These are phyloP conservation scores for Sechiopsis laciniata DNA, from an alignment of 306 rosid species.

Conservation along the genomic window DNA sequence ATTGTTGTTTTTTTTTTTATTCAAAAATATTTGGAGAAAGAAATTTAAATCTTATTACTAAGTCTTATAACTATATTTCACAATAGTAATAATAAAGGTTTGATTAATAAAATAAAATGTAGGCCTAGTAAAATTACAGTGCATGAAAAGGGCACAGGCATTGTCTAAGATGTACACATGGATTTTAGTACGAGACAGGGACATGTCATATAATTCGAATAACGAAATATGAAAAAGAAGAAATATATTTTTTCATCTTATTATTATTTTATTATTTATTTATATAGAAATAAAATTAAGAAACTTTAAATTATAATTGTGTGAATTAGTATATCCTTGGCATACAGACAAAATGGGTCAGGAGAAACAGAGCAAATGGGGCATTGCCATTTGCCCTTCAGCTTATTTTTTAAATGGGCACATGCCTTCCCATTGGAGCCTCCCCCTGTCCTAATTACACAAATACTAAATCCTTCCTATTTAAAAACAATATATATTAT, in stretches of 20 bases:
- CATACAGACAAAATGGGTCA: slow-evolving; percentile 25
- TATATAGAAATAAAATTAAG: too few species aligned
- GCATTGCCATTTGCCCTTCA: neutral
- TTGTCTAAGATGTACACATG: neutral
- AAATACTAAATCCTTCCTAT: neutral
- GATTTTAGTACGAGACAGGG: slow-evolving; percentile 18
- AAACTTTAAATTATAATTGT: neutral
- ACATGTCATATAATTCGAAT: slow-evolving; percentile 7
- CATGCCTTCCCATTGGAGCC: slow-evolving; percentile 9
- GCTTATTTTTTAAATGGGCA: neutral
- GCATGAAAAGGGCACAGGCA: neutral
- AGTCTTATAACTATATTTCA: too few species aligned
- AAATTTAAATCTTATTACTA: too few species aligned
- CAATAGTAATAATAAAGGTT: too few species aligned
- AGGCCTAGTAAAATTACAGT: neutral
- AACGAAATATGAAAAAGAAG: too few species aligned
- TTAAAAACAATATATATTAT: too few species aligned
- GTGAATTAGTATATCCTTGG: neutral
- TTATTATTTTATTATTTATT: too few species aligned
- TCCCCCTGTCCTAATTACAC: neutral
- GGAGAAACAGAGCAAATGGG: slow-evolving; percentile 34
- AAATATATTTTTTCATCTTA: too few species aligned
- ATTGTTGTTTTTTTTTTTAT: too few species aligned
- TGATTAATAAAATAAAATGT: neutral
- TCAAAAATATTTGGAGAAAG: too few species aligned